Evolutionary conservation across 2,329 filamentous ascomycete species (phyloP).

Genomic region (Penicillium decumbens): DNA sequence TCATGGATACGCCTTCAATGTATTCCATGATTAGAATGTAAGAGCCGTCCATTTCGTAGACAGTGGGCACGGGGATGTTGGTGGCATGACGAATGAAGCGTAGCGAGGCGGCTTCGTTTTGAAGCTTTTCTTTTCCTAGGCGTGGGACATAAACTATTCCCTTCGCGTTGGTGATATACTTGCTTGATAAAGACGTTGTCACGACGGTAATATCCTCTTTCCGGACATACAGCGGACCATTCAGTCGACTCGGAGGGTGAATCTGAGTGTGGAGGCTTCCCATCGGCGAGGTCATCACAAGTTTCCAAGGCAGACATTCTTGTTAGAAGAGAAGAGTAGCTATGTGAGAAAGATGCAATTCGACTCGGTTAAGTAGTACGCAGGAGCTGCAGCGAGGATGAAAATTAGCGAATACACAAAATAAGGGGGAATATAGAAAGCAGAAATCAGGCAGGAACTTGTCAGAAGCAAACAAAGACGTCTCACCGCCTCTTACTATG

Average conservation of each 20-base stretch:
- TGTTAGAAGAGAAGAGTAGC: no score
- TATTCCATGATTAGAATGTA: slow-evolving; percentile 9
- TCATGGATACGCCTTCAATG: slow-evolving; percentile 6
- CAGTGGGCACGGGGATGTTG: slow-evolving; percentile 10
- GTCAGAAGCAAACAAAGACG: background rate
- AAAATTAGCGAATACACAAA: no score
- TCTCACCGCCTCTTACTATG: no score
- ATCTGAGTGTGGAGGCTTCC: background rate
- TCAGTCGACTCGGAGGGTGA: background rate
- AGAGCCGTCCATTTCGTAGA: slow-evolving; percentile 11
- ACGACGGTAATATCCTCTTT: slow-evolving; percentile 11
- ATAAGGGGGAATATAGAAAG: background rate
- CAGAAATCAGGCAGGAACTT: background rate
- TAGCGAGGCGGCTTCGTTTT: slow-evolving; percentile 13
- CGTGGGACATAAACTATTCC: slow-evolving; percentile 5
- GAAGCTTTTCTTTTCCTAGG: slow-evolving; percentile 12
- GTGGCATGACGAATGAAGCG: slow-evolving; percentile 6
- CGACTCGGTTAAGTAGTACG: no score
- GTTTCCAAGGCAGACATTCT: background rate
- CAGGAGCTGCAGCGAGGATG: no score
- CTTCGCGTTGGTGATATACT: slow-evolving; percentile 3
- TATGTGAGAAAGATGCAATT: no score
- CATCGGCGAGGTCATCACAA: background rate
- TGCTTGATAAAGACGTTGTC: slow-evolving; percentile 10
- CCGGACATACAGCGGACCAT: background rate